Percentiles rank a stretch among this genome's conserved stretches.
Conservation (phyloP, 441 rosid genomes). For the Erysimum cheiri region DNA sequence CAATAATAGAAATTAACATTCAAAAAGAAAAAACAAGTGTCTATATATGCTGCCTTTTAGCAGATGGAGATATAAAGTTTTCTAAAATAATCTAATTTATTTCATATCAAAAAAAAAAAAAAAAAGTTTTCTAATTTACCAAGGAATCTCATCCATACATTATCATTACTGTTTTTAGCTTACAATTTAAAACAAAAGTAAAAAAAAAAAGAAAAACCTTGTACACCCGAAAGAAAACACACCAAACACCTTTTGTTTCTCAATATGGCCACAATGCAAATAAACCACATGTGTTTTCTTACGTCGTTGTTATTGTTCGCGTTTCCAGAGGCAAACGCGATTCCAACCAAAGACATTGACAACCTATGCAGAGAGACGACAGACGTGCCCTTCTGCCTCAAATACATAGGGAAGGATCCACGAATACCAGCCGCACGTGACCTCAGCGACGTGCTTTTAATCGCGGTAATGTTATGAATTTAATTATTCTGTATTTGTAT, state of each 20-base stretch:
- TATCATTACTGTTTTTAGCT: not conserved
- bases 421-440: slow-evolving; percentile 16
- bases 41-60: not conserved
- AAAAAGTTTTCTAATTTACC: too few relatives aligned
- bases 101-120: too few relatives aligned
- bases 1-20: too few relatives aligned
- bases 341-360: slow-evolving; percentile 1
- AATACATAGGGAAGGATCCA: not conserved
- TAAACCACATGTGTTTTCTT: slow-evolving; percentile 3
- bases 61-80: not conserved
- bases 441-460: slow-evolving; percentile 27
- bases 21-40: too few relatives aligned
- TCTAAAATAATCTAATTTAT: too few relatives aligned
- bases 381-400: not conserved
- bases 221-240: too few relatives aligned
- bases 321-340: slow-evolving; percentile 11
- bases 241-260: not conserved
- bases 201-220: not conserved
- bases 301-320: not conserved
- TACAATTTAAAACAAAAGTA: not conserved
- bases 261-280: slow-evolving; percentile 9
- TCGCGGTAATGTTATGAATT: slow-evolving; percentile 9
- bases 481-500: too few relatives aligned
- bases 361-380: slow-evolving; percentile 18
- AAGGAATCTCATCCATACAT: not conserved